Evolutionary conservation across 2,329 filamentous ascomycete species (phyloP), one percentile per base, ranked within the genome.

Genomic region (Tolypocladium sp.): DNA sequence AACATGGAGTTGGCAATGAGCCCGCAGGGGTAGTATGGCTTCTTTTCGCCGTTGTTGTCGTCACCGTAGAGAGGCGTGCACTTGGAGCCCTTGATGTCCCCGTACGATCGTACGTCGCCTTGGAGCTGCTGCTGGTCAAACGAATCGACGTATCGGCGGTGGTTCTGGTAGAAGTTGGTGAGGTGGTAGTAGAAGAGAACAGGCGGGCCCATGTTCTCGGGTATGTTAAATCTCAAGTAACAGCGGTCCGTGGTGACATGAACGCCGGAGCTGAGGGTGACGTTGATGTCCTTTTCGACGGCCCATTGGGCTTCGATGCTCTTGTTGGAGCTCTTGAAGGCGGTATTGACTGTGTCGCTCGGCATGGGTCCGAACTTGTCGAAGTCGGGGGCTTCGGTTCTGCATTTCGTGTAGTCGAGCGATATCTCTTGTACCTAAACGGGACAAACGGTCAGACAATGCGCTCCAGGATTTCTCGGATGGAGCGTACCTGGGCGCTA

Each of bases 111-210:
- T 13, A 80, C 81, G 7, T 85, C 78, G 53, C 92, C 94, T 64
- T 88, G 76, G 57, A 99, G 80, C 74, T 99, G 94, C 57, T 90
- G 81, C 59, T 87, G 82, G 69, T 92, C 89, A 68, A 96, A 89
- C 1, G 91, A 96, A 70, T 91, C 90, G 61, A 97, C 94, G 67
- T 99, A 99, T 73, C 93, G 88, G 64, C 94, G 89, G 72, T 99
- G 94, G 72, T 99, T 99, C 75, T 99, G 94, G 78, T 97, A 97
- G 77, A 99, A 99, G 76, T 97, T 96, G 60, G 91, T 93, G 63
- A 99, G 86, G 66, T 89, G 89, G 75, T 99, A 99, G 79, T 97
- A 99, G 74, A 97, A 86, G 62, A 93, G 83, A 13, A 99, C 90
- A 0, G 93, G 92, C 1, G 92, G 84, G 3, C 82, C 80, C 74